These are phyloP conservation scores for Ceratocystis alfenasii DNA, from an alignment of 2,329 filamentous ascomycete genomes.

Conservation along the genomic window DNA sequence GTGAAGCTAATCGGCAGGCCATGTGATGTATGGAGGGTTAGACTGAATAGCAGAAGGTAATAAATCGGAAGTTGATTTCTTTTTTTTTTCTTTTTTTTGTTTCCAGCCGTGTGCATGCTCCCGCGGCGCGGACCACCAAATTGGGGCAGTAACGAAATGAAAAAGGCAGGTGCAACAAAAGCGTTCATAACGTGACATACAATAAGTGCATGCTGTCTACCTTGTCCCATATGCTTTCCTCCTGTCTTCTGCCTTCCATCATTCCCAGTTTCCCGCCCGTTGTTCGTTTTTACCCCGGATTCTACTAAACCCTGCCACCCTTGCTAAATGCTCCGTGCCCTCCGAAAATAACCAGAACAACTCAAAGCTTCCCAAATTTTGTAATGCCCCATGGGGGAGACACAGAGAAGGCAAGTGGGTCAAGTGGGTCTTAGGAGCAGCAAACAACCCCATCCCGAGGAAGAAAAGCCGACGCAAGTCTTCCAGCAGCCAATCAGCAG, in stretches of 20 bases:
- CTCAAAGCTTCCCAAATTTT: conserved; percentile 5
- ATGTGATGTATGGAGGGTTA: not conserved
- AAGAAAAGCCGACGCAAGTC: conserved; percentile 2
- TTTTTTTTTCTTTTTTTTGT: not conserved
- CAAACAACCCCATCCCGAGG: not conserved
- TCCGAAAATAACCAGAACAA: conserved; percentile 3
- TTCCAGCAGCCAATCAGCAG: conserved; percentile 3
- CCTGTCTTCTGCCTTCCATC: not conserved
- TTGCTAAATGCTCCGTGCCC: conserved; percentile 10
- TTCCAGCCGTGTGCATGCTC: not conserved
- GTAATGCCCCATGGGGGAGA: conserved; percentile 7
- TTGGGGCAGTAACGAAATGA: not conserved
- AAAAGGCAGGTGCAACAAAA: not conserved
- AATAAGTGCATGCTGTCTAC: not conserved
- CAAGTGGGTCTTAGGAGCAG: not conserved
- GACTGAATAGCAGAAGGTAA: not conserved
- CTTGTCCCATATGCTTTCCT: not conserved
- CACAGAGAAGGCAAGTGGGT: conserved; percentile 3
- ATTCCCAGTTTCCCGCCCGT: not conserved
- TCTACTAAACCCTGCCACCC: conserved; percentile 4
- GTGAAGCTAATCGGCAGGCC: not conserved
- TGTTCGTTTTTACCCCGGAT: conserved; percentile 6
- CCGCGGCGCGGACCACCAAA: not conserved
- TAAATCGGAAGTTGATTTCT: not conserved
- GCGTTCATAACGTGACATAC: not conserved